Percentiles rank a stretch among this genome's conserved stretches.
These are phyloP conservation scores for Aspergillus homomorphus DNA, from an alignment of 495 filamentous ascomycete species.

Conservation along the genomic window DNA sequence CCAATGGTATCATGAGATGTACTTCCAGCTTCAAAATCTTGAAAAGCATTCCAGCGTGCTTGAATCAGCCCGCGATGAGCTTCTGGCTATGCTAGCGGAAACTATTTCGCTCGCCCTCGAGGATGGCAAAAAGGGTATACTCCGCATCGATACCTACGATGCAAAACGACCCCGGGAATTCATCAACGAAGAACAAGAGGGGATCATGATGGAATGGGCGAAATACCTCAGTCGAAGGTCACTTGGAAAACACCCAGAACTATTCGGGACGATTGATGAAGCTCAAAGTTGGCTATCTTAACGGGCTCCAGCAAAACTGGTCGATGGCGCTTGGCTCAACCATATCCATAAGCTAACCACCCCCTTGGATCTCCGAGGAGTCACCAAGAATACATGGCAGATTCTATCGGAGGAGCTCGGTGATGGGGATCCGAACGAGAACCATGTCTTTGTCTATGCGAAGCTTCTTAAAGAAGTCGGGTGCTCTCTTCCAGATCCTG, in stretches of 20 bases:
- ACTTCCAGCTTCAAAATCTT: not conserved
- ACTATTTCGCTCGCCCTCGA: not conserved
- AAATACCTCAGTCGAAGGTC: not conserved
- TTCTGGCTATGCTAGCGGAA: not conserved
- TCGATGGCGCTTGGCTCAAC: not conserved
- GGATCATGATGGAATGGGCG: not conserved
- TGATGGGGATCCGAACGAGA: slow-evolving; percentile 44
- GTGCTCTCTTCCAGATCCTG: slow-evolving; percentile 22
- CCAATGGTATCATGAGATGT: not conserved
- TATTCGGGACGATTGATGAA: not conserved
- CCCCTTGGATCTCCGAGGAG: not conserved
- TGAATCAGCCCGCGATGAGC: not conserved
- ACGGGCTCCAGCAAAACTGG: not conserved
- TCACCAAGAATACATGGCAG: slow-evolving; percentile 37
- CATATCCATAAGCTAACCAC: not conserved
- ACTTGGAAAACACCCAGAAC: not conserved
- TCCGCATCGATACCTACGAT: not conserved
- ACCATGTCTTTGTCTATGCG: slow-evolving; percentile 46
- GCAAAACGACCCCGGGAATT: not conserved
- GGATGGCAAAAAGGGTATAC: not conserved
- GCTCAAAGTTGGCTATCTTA: not conserved
- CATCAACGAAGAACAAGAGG: not conserved
- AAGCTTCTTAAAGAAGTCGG: slow-evolving; percentile 37
- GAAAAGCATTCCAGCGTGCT: not conserved
- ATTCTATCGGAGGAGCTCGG: slow-evolving; percentile 51